These are phyloP conservation scores for Fusarium newnesense DNA, from an alignment of 2,329 filamentous ascomycete species.

Conservation along the genomic window DNA sequence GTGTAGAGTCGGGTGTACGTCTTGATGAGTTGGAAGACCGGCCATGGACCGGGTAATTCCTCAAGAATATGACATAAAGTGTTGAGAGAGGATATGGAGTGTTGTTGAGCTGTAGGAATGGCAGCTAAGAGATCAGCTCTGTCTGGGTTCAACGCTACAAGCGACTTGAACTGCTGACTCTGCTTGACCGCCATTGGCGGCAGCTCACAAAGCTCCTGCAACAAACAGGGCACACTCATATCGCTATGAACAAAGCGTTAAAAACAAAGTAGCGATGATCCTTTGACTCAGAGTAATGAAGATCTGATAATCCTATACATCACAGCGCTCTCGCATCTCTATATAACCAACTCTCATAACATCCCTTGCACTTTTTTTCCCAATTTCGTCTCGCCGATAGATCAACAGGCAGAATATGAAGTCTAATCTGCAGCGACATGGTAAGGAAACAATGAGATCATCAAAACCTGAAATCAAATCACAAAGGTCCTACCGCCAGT, in stretches of 20 bases:
- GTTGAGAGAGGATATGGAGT: neutral
- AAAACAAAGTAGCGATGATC: neutral
- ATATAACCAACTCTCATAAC: neutral
- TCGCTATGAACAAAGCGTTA: neutral
- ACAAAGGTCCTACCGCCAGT: neutral
- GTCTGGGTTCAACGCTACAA: neutral
- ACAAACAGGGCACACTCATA: neutral
- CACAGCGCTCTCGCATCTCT: neutral
- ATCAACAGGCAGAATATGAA: neutral
- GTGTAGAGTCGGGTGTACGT: conserved; percentile 1
- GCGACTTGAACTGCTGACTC: neutral
- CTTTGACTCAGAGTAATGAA: neutral
- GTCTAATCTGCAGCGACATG: neutral
- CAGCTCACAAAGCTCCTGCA: neutral
- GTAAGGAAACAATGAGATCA: neutral
- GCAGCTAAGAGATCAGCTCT: neutral
- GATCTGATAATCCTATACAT: neutral
- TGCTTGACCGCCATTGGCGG: neutral
- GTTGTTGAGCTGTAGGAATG: neutral
- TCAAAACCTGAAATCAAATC: neutral
- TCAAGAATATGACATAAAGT: neutral
- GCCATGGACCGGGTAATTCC: neutral
- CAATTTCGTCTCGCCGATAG: conserved; percentile 2
- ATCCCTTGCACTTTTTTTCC: neutral
- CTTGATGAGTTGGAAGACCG: conserved; percentile 5